phyloP scores from a whole-genome alignment of 306 rosid species.

The Dalbergia oliveri region DNA sequence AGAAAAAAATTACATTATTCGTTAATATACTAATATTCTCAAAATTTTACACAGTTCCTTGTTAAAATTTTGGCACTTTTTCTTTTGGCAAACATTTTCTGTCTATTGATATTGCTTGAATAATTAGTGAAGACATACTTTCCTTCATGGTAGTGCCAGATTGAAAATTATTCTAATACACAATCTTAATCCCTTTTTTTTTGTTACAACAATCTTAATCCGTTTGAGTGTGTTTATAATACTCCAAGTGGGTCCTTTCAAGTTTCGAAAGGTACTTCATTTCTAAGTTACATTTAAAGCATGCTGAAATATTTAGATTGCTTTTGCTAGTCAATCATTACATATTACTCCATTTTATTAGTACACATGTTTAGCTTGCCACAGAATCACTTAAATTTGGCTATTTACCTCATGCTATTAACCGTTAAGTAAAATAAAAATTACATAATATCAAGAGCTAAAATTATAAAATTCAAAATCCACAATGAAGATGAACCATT shows the following conservation, averaged over 20 bases:
- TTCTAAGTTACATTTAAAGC: slow-evolving; percentile 4
- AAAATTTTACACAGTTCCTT: too few species aligned
- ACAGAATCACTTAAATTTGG: too few species aligned
- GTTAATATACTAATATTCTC: too few species aligned
- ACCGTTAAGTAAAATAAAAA: background rate
- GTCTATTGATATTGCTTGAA: too few species aligned
- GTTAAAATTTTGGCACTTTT: too few species aligned
- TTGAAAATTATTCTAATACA: too few species aligned
- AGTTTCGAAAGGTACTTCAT: background rate
- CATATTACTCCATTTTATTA: background rate
- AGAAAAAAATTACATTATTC: too few species aligned
- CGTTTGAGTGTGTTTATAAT: background rate
- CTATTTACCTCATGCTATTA: too few species aligned
- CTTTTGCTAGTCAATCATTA: slow-evolving; percentile 14
- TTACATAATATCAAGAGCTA: background rate
- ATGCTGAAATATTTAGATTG: background rate
- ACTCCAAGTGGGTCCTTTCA: background rate
- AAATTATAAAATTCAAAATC: background rate
- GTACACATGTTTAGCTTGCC: background rate
- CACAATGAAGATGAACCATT: slow-evolving; percentile 17
- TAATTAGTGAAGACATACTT: too few species aligned
- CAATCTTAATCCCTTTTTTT: background rate
- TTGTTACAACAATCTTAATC: background rate
- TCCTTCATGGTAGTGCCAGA: too few species aligned
- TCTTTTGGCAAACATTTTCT: too few species aligned